Percentiles rank a stretch among this genome's conserved stretches.
phyloP scores from a whole-genome alignment of 73 alveolate species.

The Paramecium pentaurelia region DNA sequence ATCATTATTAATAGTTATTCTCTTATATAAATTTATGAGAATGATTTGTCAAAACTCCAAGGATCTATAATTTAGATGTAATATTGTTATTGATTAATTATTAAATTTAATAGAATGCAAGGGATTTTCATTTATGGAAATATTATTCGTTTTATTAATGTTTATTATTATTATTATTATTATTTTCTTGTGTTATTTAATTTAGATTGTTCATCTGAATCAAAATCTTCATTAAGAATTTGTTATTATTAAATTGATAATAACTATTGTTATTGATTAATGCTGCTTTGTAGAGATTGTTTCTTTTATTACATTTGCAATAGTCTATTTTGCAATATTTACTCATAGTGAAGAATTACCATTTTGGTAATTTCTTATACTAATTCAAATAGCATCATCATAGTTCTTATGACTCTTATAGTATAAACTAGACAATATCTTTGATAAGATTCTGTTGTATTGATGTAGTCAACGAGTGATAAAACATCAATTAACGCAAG shows the following conservation, averaged over 20 bases:
- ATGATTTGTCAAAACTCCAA: neutral
- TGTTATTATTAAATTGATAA: neutral
- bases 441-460: neutral
- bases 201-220: neutral
- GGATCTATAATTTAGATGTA: neutral
- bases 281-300: neutral
- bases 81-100: neutral
- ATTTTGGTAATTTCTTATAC: neutral
- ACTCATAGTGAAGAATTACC: neutral
- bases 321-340: neutral
- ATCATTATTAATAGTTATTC: neutral
- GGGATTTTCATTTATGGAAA: constrained; percentile 1
- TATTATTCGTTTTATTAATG: neutral
- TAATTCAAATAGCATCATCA: neutral
- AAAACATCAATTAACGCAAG: neutral
- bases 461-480: neutral
- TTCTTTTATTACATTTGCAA: neutral
- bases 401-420: neutral
- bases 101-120: neutral
- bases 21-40: neutral
- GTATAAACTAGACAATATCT: neutral
- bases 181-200: neutral
- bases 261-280: neutral
- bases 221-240: neutral
- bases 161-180: neutral